Conservation (phyloP, 257 asterid species). For the Solanum acaule region DNA sequence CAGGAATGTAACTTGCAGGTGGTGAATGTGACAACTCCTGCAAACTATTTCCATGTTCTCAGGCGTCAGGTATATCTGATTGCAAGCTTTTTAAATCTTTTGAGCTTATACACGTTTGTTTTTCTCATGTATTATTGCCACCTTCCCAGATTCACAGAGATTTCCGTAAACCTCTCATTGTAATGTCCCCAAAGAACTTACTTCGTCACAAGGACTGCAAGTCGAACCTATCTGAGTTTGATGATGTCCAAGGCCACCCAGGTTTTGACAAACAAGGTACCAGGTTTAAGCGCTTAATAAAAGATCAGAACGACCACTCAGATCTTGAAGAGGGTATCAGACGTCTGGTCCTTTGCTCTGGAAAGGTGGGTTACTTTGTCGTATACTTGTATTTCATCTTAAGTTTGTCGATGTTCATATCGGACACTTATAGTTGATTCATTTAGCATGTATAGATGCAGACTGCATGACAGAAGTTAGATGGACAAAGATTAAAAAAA, state of each 20-base stretch:
- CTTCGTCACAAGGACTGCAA: conserved; percentile 93
- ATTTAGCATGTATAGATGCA: not conserved
- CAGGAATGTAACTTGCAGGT: conserved; percentile 99
- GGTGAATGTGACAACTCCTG: conserved; percentile 97
- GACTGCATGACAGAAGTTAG: not conserved
- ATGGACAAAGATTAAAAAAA: not conserved
- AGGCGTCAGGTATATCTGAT: conserved; percentile 76
- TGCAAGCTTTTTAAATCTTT: not conserved
- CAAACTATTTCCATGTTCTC: conserved; percentile 96
- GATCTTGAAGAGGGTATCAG: conserved; percentile 80
- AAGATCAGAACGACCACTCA: conserved; percentile 73
- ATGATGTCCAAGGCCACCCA: conserved; percentile 90
- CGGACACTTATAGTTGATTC: not conserved
- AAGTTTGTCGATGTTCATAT: not conserved
- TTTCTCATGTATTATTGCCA: conserved; percentile 11
- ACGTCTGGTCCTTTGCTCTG: conserved; percentile 86
- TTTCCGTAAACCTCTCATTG: conserved; percentile 93
- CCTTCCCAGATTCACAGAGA: conserved; percentile 69
- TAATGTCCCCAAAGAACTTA: conserved; percentile 89
- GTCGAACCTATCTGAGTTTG: conserved; percentile 85
- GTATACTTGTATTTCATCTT: not conserved
- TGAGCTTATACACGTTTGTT: not conserved
- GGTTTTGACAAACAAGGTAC: conserved; percentile 98
- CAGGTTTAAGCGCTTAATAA: conserved; percentile 89
- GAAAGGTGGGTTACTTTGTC: conserved; percentile 45